Percentiles rank a stretch among this genome's conserved stretches.
Evolutionary conservation across 2,329 filamentous ascomycete genomes (phyloP).

Genomic region (Coccinonectria pachysandricola): DNA sequence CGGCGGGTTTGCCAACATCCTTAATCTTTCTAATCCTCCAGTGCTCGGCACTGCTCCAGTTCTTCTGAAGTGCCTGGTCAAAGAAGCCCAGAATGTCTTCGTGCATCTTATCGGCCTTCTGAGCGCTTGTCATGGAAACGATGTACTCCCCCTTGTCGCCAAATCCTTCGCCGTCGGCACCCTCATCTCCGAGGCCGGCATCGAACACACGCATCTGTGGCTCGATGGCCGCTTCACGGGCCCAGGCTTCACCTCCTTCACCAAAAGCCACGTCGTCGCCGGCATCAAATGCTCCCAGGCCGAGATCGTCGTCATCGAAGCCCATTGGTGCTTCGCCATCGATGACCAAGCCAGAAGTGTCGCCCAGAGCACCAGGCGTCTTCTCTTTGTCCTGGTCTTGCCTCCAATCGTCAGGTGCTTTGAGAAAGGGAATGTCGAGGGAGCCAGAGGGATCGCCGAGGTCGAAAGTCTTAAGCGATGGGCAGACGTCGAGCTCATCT

Average conservation of each 20-base stretch:
- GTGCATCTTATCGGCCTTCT: constrained; percentile 59
- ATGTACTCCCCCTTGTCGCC: constrained; percentile 60
- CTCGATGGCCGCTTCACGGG: constrained; percentile 75
- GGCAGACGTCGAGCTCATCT: constrained; percentile 85
- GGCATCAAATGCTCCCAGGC: constrained; percentile 60
- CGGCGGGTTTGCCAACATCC: constrained; percentile 54
- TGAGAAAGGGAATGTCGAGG: constrained; percentile 84
- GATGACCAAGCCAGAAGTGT: constrained; percentile 72
- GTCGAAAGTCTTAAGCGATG: constrained; percentile 88
- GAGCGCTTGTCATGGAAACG: constrained; percentile 63
- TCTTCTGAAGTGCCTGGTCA: constrained; percentile 90
- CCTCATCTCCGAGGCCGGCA: constrained; percentile 49
- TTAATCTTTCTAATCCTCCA: constrained; percentile 97
- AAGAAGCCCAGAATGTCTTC: constrained; percentile 98
- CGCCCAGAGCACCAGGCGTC: constrained; percentile 41
- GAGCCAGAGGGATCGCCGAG: constrained; percentile 77
- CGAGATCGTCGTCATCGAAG: constrained; percentile 61
- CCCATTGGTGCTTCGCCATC: constrained; percentile 78
- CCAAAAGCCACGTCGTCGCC: constrained; percentile 75
- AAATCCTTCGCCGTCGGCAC: constrained; percentile 25
- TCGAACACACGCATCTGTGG: constrained; percentile 76
- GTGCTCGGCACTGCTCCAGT: constrained; percentile 96
- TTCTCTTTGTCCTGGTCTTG: constrained; percentile 57
- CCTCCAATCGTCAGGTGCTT: constrained; percentile 77
- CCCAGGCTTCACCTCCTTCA: constrained; percentile 94